phyloP scores from a whole-genome alignment of 495 filamentous ascomycete species.

The Penicillium flavigenum region DNA sequence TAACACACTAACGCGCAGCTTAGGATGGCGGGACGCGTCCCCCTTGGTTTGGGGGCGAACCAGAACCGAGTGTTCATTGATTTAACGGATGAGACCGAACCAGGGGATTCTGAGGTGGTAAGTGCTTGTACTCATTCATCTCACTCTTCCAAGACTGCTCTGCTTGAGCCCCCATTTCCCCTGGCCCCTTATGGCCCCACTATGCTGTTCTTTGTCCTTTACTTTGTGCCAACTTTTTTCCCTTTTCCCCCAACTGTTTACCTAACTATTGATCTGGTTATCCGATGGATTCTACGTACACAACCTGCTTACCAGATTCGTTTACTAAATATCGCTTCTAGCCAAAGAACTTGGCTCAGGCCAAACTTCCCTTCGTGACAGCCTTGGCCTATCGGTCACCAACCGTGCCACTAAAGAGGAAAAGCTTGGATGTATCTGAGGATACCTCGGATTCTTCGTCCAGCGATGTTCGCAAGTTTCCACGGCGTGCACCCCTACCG shows the following conservation, averaged over 20 bases:
- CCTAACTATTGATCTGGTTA: not conserved
- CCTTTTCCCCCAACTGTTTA: not conserved
- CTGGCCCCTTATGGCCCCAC: not conserved
- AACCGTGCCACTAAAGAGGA: slow-evolving; percentile 2
- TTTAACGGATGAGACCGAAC: not conserved
- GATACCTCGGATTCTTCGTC: not conserved
- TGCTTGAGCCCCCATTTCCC: not conserved
- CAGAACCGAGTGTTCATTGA: slow-evolving; percentile 5
- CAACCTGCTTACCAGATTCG: not conserved
- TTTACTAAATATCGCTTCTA: slow-evolving; percentile 1
- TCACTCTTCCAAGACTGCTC: not conserved
- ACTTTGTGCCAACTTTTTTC: not conserved
- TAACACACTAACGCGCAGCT: not conserved
- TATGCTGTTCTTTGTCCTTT: not conserved
- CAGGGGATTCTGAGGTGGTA: not conserved
- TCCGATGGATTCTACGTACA: not conserved
- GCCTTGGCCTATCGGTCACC: slow-evolving; percentile 6
- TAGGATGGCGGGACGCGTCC: slow-evolving; percentile 2
- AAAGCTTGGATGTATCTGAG: slow-evolving; percentile 4
- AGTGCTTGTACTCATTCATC: not conserved
- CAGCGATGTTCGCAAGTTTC: not conserved
- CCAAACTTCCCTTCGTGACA: slow-evolving; percentile 6
- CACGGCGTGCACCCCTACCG: not conserved
- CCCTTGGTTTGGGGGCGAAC: not conserved
- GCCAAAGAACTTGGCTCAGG: not conserved